These are phyloP conservation scores for Austroboletus festivus DNA, from an alignment of 768 basidiomycete genomes.

Conservation along the genomic window DNA sequence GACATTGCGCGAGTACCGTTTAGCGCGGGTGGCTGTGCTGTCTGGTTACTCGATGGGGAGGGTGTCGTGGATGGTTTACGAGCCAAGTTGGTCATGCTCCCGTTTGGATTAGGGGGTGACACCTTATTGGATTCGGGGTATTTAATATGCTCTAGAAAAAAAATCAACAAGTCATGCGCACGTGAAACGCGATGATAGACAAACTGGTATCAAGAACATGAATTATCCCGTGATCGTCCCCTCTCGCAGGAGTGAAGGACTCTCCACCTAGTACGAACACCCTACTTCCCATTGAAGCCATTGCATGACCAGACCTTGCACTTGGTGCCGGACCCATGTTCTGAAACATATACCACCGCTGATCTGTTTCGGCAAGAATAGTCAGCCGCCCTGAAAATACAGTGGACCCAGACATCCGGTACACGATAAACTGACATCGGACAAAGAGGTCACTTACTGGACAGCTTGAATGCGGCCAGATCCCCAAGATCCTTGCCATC, in stretches of 20 bases:
- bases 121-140: conserved; percentile 68
- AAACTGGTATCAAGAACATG: conserved; percentile 93
- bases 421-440: too few species aligned
- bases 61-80: conserved; percentile 49
- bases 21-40: conserved; percentile 27
- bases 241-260: conserved; percentile 66
- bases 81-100: conserved; percentile 31
- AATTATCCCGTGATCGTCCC: conserved; percentile 79
- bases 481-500: conserved; percentile 96
- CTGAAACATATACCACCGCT: conserved; percentile 99
- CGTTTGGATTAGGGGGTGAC: conserved; percentile 34
- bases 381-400: too few species aligned
- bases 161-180: conserved; percentile 4
- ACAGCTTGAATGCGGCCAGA: conserved; percentile 94
- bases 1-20: conserved; percentile 59
- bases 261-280: conserved; percentile 96
- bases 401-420: too few species aligned
- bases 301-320: conserved; percentile 95
- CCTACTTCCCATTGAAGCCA: conserved; percentile 86
- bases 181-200: conserved; percentile 31
- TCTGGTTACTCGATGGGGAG: conserved; percentile 29
- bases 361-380: conserved; percentile 51
- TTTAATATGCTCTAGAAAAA: conserved; percentile 76
- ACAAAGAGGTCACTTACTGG: conserved; percentile 63
- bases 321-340: conserved; percentile 97